These are phyloP conservation scores for Annulohypoxylon maeteangense DNA, from an alignment of 495 filamentous ascomycete genomes.

Conservation along the genomic window DNA sequence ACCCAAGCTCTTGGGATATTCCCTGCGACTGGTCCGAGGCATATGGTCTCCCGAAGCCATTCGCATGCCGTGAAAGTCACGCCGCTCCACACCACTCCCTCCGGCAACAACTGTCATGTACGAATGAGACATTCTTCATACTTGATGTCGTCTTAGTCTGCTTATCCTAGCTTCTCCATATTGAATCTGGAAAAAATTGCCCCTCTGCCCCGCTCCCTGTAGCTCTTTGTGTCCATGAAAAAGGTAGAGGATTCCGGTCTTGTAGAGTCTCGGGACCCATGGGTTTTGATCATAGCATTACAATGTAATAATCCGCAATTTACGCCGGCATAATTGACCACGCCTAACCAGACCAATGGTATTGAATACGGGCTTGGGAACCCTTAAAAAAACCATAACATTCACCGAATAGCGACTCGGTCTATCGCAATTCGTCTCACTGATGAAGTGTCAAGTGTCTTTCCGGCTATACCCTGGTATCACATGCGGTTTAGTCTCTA, in stretches of 20 bases:
- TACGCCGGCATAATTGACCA: conserved; percentile 17
- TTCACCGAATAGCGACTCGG: conserved; percentile 27
- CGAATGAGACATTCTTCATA: conserved; percentile 10
- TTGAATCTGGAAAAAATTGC: conserved; percentile 27
- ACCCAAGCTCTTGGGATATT: conserved; percentile 46
- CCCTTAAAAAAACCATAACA: conserved; percentile 14
- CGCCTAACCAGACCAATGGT: conserved; percentile 9
- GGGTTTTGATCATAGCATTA: conserved; percentile 1
- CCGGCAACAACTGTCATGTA: conserved; percentile 10
- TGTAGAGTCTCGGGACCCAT: not conserved
- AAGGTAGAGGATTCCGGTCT: conserved; percentile 11
- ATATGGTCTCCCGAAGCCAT: conserved; percentile 33
- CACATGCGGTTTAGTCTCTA: conserved; percentile 8
- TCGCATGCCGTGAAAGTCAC: conserved; percentile 45
- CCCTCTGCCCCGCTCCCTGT: conserved; percentile 21
- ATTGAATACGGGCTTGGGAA: conserved; percentile 10
- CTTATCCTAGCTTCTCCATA: conserved; percentile 5
- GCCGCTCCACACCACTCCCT: conserved; percentile 32
- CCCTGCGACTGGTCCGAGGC: conserved; percentile 38
- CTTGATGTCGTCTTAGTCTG: conserved; percentile 16
- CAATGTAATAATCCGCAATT: not conserved
- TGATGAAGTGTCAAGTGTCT: conserved; percentile 24
- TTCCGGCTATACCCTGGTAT: conserved; percentile 16
- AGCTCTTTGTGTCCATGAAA: not conserved
- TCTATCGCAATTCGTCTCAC: conserved; percentile 18